Conservation (phyloP, 192 early-diverging fungal species). For the Gamsiella multidivaricata region DNA sequence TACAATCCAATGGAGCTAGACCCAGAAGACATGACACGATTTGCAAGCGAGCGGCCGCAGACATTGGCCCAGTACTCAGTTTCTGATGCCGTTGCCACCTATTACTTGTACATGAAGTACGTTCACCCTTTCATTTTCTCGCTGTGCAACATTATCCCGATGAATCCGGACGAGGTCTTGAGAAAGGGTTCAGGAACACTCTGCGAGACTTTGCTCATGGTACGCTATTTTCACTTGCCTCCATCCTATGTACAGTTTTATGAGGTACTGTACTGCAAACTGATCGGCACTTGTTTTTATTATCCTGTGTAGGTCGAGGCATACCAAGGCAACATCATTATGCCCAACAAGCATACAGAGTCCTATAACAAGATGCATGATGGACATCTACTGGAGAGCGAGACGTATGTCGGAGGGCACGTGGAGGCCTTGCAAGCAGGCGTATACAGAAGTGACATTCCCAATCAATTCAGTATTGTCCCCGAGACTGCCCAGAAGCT, state of each 20-base stretch:
- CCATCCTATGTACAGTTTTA: no score
- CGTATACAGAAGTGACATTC: conserved; percentile 94
- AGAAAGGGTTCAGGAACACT: conserved; percentile 96
- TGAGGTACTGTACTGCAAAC: neutral
- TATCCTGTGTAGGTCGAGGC: conserved; percentile 78
- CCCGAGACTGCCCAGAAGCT: conserved; percentile 84
- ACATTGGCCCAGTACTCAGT: conserved; percentile 97
- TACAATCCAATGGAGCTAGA: conserved; percentile 99
- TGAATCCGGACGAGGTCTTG: conserved; percentile 96
- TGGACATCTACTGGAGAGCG: conserved; percentile 89
- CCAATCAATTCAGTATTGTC: conserved; percentile 83
- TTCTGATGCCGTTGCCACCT: conserved; percentile 99
- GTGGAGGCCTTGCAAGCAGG: conserved; percentile 99
- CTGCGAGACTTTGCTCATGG: conserved; percentile 97
- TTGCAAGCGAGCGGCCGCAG: conserved; percentile 92
- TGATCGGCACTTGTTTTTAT: neutral
- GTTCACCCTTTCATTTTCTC: conserved; percentile 99
- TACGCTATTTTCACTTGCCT: conserved; percentile 53
- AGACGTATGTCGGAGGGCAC: conserved; percentile 99
- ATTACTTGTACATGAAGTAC: conserved; percentile 99
- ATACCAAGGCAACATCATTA: conserved; percentile 86
- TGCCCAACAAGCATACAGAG: conserved; percentile 97
- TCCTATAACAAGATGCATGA: conserved; percentile 83
- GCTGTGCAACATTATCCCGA: conserved; percentile 98
- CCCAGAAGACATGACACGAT: conserved; percentile 98